Evolutionary conservation across 768 basidiomycete genomes (phyloP), one percentile per base, ranked within the genome.

Genomic region (Boletus reticuloceps): DNA sequence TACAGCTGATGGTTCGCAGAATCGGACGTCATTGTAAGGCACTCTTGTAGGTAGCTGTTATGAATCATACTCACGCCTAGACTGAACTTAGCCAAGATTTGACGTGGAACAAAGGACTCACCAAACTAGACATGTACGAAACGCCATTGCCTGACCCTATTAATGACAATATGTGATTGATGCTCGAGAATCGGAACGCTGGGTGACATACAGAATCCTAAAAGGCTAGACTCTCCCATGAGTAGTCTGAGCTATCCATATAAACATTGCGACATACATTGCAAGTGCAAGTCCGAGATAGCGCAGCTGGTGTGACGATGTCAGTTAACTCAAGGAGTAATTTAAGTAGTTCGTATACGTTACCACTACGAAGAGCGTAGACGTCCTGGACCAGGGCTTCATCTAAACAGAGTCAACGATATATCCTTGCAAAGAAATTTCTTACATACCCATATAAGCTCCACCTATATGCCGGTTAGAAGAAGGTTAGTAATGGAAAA

Each of bases 281-380:
- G 20, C 41, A 8, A 61, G 25, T 10, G 17, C 43, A 14, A 62
- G 47, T 43, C 52, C 55, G 8, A 53, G 4, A 25, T 62, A 61
- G 32, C 60, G 60, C 0, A 48, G 27, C 60, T 54, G 27, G 10
- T 14, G 16, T 5, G 9, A 53, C 16, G 8, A 19, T 22, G 14
- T 29, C 27, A 29, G n/a, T 49, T 6, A 42, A 43, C 10, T 44
- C n/a, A n/a, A 27, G 6, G 40, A 9, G 14, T 0, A 1, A 40
- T 17, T 3, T 11, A 5, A 44, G 39, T 17, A 14, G 16, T 22
- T 40, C 36, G 10, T 36, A 17, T 10, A 39, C 16, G 3, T 47
- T 52, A 61, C 60, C 51, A 51, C 37, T 9, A 61, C n/a, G 36
- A 56, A 61, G 38, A 61, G 52, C 3, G 52, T 51, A 8, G 55